Evolutionary conservation across 1,284 basidiomycete species (phyloP).

Genomic region (Heterobasidion parviporum): DNA sequence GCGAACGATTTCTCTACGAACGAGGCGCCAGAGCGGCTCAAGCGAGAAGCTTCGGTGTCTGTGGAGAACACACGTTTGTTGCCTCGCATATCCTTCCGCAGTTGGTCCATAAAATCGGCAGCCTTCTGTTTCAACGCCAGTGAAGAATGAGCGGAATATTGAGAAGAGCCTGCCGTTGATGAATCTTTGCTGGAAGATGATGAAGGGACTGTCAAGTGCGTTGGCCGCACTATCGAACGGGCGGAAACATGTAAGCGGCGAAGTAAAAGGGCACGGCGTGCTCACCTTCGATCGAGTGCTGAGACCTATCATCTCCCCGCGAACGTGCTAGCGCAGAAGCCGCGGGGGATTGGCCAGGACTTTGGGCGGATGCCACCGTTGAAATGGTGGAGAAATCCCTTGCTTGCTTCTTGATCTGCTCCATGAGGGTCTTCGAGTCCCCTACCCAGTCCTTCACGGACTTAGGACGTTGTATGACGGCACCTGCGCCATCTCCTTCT

Average conservation of each 20-base stretch:
- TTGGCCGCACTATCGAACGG: background rate
- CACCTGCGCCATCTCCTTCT: constrained; percentile 34
- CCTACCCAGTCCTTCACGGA: constrained; percentile 59
- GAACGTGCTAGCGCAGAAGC: background rate
- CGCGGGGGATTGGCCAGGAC: background rate
- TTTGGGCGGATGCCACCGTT: constrained; percentile 34
- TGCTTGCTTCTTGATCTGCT: constrained; percentile 65
- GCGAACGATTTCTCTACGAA: background rate
- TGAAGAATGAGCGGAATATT: constrained; percentile 37
- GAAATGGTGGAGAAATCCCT: constrained; percentile 69
- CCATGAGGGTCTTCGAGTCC: constrained; percentile 65
- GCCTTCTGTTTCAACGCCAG: constrained; percentile 67
- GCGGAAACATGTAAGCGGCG: background rate
- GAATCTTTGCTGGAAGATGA: background rate
- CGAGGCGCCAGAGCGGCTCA: background rate
- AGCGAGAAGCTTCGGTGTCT: constrained; percentile 46
- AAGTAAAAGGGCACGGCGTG: background rate
- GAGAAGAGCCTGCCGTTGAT: background rate
- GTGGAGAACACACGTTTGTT: constrained; percentile 63
- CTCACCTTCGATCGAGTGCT: background rate
- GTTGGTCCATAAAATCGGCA: constrained; percentile 75
- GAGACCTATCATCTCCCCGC: background rate
- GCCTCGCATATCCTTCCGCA: constrained; percentile 66
- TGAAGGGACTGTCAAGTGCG: background rate
- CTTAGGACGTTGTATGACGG: constrained; percentile 39